Percentiles rank a stretch among this genome's conserved stretches.
phyloP scores from a whole-genome alignment of 805 yeast genomes.

The Ogataea pignaliae region DNA sequence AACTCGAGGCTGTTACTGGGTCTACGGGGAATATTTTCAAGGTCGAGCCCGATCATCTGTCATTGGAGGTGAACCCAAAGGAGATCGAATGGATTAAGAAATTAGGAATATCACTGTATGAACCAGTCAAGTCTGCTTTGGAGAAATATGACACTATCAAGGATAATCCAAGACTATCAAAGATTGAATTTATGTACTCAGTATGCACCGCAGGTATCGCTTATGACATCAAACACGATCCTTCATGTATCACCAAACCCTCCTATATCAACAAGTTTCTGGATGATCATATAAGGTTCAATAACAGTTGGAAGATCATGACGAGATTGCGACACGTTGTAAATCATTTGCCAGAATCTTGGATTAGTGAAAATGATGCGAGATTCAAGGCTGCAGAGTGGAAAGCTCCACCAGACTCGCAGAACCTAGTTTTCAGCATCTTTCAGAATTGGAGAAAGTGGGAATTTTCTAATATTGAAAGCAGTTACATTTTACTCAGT shows the following conservation, averaged over 20 bases:
- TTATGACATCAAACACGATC: slow-evolving; percentile 67
- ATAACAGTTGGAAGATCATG: slow-evolving; percentile 84
- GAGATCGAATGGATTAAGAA: slow-evolving; percentile 16
- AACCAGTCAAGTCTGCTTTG: slow-evolving; percentile 9
- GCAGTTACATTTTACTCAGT: slow-evolving; percentile 48
- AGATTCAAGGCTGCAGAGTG: slow-evolving; percentile 31
- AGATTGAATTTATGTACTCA: slow-evolving; percentile 38
- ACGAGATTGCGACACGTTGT: slow-evolving; percentile 74
- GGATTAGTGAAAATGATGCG: slow-evolving; percentile 37
- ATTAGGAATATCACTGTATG: slow-evolving; percentile 5
- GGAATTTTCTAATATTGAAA: slow-evolving; percentile 71
- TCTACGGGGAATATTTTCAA: slow-evolving; percentile 4
- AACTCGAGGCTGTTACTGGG: background rate
- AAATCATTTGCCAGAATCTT: slow-evolving; percentile 49
- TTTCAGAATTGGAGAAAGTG: slow-evolving; percentile 86
- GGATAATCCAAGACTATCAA: slow-evolving; percentile 15
- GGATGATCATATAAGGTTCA: slow-evolving; percentile 68
- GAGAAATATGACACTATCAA: slow-evolving; percentile 4
- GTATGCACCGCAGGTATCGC: slow-evolving; percentile 36
- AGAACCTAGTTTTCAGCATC: slow-evolving; percentile 47
- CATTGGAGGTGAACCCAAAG: slow-evolving; percentile 17
- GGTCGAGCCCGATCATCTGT: slow-evolving; percentile 12
- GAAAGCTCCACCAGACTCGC: slow-evolving; percentile 49
- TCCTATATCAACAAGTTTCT: slow-evolving; percentile 73
- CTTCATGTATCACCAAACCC: slow-evolving; percentile 86